Evolutionary conservation across 768 basidiomycete genomes (phyloP), one percentile per base, ranked within the genome.

Genomic region (Amanita phalloides): DNA sequence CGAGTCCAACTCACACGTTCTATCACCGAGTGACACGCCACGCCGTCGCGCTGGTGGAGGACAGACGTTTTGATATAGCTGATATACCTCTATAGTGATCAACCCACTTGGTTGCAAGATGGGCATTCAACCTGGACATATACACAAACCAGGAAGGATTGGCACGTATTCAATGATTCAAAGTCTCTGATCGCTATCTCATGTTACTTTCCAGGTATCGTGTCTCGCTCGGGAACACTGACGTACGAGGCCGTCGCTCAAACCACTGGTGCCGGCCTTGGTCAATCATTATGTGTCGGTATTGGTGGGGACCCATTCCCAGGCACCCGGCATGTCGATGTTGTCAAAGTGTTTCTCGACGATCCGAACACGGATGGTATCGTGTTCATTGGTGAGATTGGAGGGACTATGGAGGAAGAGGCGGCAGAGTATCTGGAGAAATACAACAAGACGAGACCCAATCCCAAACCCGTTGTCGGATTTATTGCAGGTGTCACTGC

Each of bases 231-330:
- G 32, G 93, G 93, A 48, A 96, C 93, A 7, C 71, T 99, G 63
- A 98, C 96, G 4, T 99, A 99, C 66, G 96, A 99, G 73, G 94
- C 96, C 52, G 96, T 98, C 62, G 92, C 88, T 45, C 94, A 98
- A 69, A 99, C 95, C 30, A 98, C 95, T 8, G 80, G 81, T 55
- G 94, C 86, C 55, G 96, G 96, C 51, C 84, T 99, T 54, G 96
- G 96, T 32, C 96, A 99, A 67, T 91, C 93, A 6, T 76, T 98
- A 45, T 95, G 92, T 60, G 83, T 99, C 57, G 96, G 96, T 43
- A 97, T 99, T 64, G 96, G 96, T 48, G 96, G 96, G 56, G 92
- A 95, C 64, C 92, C 92, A 7, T 95, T 94, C 84, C 90, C 90
- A 25, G 93, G 93, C 32, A 95, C 96, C 4, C 88, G 92, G 62